Conservation (phyloP, 2,329 filamentous ascomycete genomes). For the Aspergillus sp. region DNA sequence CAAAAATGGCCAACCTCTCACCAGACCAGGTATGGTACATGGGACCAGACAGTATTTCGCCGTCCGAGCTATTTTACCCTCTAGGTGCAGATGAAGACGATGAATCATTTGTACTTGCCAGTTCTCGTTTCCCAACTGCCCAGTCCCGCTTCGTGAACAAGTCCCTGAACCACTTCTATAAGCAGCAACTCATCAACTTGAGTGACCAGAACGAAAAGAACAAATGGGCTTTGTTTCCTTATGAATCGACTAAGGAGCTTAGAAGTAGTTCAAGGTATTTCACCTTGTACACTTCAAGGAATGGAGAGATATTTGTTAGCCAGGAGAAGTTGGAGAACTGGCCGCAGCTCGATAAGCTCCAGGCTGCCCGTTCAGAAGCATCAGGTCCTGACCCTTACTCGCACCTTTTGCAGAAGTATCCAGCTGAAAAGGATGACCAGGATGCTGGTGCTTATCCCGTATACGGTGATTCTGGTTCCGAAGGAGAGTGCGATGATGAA, state of each 20-base stretch:
- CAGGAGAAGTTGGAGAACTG: constrained; percentile 20
- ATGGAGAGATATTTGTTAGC: constrained; percentile 15
- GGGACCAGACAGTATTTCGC: constrained; percentile 25
- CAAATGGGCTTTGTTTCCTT: constrained; percentile 22
- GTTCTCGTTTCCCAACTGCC: constrained; percentile 14
- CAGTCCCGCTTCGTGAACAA: constrained; percentile 23
- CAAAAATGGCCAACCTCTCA: background rate
- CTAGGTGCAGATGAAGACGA: constrained; percentile 18
- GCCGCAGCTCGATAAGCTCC: constrained; percentile 14
- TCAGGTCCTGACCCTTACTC: constrained; percentile 14
- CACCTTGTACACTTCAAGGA: constrained; percentile 20
- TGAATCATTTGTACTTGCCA: constrained; percentile 16
- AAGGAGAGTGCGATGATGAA: constrained; percentile 48
- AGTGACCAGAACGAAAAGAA: constrained; percentile 9
- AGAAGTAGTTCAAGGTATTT: constrained; percentile 13
- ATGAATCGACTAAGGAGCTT: constrained; percentile 8
- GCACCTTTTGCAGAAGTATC: constrained; percentile 36
- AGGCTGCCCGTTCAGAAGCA: background rate
- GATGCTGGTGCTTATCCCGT: constrained; percentile 37
- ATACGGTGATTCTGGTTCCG: constrained; percentile 47
- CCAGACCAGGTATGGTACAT: constrained; percentile 25
- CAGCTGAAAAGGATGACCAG: constrained; percentile 25
- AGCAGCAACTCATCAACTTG: constrained; percentile 15
- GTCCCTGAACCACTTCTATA: constrained; percentile 18
- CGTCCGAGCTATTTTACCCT: constrained; percentile 37